These are phyloP conservation scores for Alternaria sp. DNA, from an alignment of 2,329 filamentous ascomycete genomes.

Conservation along the genomic window DNA sequence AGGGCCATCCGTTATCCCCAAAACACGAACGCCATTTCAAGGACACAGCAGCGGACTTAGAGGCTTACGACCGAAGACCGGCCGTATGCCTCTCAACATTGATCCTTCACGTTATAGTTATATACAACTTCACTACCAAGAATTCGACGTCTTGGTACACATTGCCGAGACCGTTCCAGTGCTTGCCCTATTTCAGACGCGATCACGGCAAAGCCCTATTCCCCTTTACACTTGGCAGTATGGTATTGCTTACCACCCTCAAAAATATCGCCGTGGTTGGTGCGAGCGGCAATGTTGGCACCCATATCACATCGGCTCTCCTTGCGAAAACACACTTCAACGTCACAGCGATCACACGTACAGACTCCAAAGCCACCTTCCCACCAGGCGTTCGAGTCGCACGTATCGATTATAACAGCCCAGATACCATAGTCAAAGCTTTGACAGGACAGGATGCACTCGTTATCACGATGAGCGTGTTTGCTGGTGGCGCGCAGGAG, in stretches of 20 bases:
- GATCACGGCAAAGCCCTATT: neutral
- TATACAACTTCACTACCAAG: neutral
- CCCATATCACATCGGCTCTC: slow-evolving; percentile 51
- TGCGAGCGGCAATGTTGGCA: slow-evolving; percentile 38
- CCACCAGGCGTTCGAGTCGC: slow-evolving; percentile 53
- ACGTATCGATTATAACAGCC: slow-evolving; percentile 60
- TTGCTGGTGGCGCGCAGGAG: slow-evolving; percentile 35
- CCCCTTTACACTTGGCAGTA: neutral
- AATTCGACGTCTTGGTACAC: neutral
- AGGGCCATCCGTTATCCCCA: neutral
- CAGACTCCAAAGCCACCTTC: slow-evolving; percentile 54
- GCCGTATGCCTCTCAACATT: neutral
- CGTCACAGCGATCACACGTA: slow-evolving; percentile 62
- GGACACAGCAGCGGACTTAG: neutral
- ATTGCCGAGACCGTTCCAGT: neutral
- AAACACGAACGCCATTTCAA: neutral
- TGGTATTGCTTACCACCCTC: slow-evolving; percentile 24
- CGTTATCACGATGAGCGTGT: slow-evolving; percentile 50
- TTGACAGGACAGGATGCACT: slow-evolving; percentile 51
- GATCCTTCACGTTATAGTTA: neutral
- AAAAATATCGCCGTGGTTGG: slow-evolving; percentile 53
- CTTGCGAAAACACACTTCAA: slow-evolving; percentile 56
- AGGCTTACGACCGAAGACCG: slow-evolving; percentile 9
- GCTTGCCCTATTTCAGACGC: neutral
- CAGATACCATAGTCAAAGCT: slow-evolving; percentile 50